Conservation (phyloP, 2,329 filamentous ascomycete species). For the Colletotrichum destructivum region DNA sequence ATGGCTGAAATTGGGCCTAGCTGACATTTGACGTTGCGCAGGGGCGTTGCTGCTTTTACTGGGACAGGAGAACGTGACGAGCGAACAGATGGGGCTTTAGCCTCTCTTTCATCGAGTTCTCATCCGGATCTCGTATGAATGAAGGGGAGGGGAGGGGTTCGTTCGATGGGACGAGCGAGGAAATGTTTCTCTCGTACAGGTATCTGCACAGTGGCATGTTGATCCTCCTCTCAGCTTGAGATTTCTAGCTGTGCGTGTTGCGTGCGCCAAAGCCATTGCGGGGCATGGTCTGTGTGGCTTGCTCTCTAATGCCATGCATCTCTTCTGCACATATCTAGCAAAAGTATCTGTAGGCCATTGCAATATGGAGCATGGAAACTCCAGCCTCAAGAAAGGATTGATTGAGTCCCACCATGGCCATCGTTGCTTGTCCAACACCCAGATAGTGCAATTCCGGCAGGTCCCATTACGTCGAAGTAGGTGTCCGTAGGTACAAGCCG, state of each 20-base stretch:
- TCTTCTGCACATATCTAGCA: background rate
- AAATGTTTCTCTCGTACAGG: background rate
- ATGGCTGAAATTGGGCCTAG: background rate
- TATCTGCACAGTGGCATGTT: background rate
- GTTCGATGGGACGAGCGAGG: background rate
- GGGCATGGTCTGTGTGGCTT: background rate
- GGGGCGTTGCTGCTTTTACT: background rate
- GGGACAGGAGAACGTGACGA: background rate
- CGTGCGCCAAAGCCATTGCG: background rate
- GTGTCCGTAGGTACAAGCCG: slow-evolving; percentile 8
- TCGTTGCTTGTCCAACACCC: background rate
- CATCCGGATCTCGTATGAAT: background rate
- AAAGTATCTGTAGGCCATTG: background rate
- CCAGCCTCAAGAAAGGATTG: too few species aligned
- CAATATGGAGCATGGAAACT: background rate
- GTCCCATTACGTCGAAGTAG: background rate
- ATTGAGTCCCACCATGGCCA: background rate
- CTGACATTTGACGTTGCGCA: background rate
- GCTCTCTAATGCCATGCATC: background rate
- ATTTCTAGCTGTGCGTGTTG: too few species aligned
- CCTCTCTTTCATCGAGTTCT: background rate
- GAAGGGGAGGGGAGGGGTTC: too few species aligned
- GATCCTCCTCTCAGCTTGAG: background rate
- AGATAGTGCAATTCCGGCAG: background rate
- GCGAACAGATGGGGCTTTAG: background rate